Evolutionary conservation across 768 basidiomycete species (phyloP), one percentile per base, ranked within the genome.

Genomic region (Megacollybia marginata): DNA sequence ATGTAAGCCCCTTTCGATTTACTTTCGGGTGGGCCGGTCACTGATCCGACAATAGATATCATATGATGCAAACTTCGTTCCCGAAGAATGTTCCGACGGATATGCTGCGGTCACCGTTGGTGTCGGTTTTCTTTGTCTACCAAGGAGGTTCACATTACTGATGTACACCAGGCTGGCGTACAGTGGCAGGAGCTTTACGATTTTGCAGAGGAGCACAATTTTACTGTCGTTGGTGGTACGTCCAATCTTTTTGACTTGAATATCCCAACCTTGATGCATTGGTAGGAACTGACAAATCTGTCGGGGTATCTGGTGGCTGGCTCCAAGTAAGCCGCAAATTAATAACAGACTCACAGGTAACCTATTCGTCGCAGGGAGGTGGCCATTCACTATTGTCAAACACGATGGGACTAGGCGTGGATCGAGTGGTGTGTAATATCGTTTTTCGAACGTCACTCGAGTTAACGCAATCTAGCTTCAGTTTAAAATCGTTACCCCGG

Each of bases 401-500:
- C 40, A 69, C 66, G 3, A 67, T 74, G 62, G 75, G 75, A 15
- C 60, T 76, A 9, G 74, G 71, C 0, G 74, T 68, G 5, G 75
- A 75, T 57, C 62, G 73, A 31, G 72, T 69, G 19, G 75, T 75
- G 52, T 53, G 70, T 52, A 16, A 6, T n/a, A 46, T n/a, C n/a
- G n/a, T 28, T 28, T 28, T 28, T 28, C 23, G 6, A 28, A 28
- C 23, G 23, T 20, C 31, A 40, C 7, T 13, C 5, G 20, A 28
- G 11, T 6, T 42, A 11, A 9, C 33, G 33, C 31, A 13, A 12
- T 43, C 3, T 48, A 74, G 71, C 65, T 79, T 2, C 64, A 82
- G 59, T 73, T 69, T 59, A 74, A 73, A 51, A 61, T 80, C 4
- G 78, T 80, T 6, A 79, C 77, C 2, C 76, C 79, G 0, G 75